phyloP scores from a whole-genome alignment of 2,329 filamentous ascomycete genomes.

The Fusarium redolens region DNA sequence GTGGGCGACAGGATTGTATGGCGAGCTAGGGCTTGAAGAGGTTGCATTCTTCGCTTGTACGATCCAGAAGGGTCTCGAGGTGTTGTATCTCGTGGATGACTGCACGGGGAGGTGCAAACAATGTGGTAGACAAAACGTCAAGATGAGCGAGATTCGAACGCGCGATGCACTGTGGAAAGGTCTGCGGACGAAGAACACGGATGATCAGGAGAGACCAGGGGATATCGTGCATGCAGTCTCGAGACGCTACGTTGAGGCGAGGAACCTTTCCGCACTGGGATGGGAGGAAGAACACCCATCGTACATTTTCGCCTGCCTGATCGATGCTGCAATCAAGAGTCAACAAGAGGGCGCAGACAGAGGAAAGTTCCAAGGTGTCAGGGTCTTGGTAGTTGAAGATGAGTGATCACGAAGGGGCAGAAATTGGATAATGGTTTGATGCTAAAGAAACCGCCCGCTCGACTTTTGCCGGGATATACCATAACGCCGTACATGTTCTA shows the following conservation, averaged over 20 bases:
- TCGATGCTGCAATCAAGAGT: constrained; percentile 45
- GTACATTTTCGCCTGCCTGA: constrained; percentile 47
- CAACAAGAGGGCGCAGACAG: constrained; percentile 44
- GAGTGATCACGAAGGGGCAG: constrained; percentile 27
- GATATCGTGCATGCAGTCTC: constrained; percentile 48
- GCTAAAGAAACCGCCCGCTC: constrained; percentile 44
- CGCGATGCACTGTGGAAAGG: constrained; percentile 39
- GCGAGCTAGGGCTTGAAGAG: constrained; percentile 43
- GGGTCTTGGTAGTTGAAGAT: constrained; percentile 44
- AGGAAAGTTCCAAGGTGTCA: constrained; percentile 42
- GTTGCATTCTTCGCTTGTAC: constrained; percentile 46
- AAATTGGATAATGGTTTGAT: constrained; percentile 32
- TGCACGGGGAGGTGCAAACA: constrained; percentile 41
- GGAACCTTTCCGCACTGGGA: constrained; percentile 47
- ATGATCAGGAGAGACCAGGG: constrained; percentile 27
- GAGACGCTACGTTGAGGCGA: constrained; percentile 48
- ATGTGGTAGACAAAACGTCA: constrained; percentile 27
- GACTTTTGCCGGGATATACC: constrained; percentile 49
- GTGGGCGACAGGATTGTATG: constrained; percentile 36
- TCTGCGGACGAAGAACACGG: constrained; percentile 28
- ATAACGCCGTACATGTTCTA: constrained; percentile 47
- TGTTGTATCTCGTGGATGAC: constrained; percentile 49
- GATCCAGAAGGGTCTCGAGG: constrained; percentile 45
- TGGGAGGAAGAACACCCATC: constrained; percentile 47
- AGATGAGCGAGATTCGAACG: constrained; percentile 22